phyloP scores from a whole-genome alignment of 2,329 filamentous ascomycete genomes.

The Colletotrichum neosansevieriae region DNA sequence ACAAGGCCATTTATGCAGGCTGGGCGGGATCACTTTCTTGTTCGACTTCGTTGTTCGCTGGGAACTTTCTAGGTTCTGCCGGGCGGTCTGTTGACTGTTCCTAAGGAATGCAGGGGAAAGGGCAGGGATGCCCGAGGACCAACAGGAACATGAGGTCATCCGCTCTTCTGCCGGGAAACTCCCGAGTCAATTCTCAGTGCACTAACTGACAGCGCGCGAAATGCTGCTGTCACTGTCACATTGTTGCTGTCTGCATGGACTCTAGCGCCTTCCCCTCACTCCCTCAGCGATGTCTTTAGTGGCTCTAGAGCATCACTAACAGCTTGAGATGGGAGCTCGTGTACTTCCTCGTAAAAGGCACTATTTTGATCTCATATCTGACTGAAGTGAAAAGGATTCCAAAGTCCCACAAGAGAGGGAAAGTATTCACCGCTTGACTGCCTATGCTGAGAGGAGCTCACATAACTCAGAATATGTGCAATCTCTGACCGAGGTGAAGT shows the following conservation, averaged over 20 bases:
- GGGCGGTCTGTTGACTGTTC: slow-evolving; percentile 46
- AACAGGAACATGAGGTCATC: slow-evolving; percentile 37
- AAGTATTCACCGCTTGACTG: too few relatives aligned
- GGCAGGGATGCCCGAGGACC: slow-evolving; percentile 18
- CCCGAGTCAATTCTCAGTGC: background rate
- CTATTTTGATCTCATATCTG: too few relatives aligned
- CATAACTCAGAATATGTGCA: too few relatives aligned
- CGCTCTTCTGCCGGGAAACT: slow-evolving; percentile 14
- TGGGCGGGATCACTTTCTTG: slow-evolving; percentile 13
- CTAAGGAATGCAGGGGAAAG: slow-evolving; percentile 25
- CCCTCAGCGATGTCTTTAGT: background rate
- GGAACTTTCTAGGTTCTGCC: slow-evolving; percentile 50
- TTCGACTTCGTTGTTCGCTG: slow-evolving; percentile 26
- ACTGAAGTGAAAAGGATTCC: background rate
- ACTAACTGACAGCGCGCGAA: slow-evolving; percentile 10
- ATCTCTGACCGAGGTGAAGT: too few relatives aligned
- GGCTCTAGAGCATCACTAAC: slow-evolving; percentile 7
- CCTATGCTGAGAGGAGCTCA: too few relatives aligned
- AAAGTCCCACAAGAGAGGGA: too few relatives aligned
- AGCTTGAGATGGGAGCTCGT: background rate
- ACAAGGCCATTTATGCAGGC: slow-evolving; percentile 41
- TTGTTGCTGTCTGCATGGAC: background rate
- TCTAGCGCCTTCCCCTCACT: slow-evolving; percentile 11
- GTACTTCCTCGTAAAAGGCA: too few relatives aligned
- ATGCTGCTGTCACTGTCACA: background rate